These are phyloP conservation scores for Gracilaria domingensis DNA, from an alignment of 23 red algal genomes.

Conservation along the genomic window DNA sequence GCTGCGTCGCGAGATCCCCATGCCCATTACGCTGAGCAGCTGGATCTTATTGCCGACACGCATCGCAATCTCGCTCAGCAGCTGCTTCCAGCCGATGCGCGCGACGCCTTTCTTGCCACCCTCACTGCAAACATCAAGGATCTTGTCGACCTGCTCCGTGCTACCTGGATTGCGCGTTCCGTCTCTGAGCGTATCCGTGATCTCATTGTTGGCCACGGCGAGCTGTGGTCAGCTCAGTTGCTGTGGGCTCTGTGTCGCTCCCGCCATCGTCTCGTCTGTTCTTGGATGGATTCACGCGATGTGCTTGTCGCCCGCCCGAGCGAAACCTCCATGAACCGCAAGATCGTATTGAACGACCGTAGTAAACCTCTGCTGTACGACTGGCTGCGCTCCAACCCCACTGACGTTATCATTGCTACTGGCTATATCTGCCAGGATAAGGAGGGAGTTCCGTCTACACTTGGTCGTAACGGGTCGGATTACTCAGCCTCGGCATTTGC, in stretches of 20 bases:
- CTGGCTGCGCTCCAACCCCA: conserved; percentile 84
- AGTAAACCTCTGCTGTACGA: conserved; percentile 50
- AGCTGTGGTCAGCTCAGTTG: conserved; percentile 93
- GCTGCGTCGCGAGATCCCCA: conserved; percentile 71
- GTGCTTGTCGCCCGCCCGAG: conserved; percentile 75
- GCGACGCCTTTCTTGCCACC: conserved; percentile 80
- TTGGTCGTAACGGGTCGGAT: conserved; percentile 93
- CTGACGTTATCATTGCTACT: conserved; percentile 85
- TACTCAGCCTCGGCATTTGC: conserved; percentile 88
- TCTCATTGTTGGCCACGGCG: conserved; percentile 94
- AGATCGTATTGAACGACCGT: conserved; percentile 65
- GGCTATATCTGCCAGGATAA: conserved; percentile 85
- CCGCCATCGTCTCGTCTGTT: conserved; percentile 54
- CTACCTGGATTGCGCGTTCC: conserved; percentile 89
- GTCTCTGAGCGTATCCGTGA: conserved; percentile 76
- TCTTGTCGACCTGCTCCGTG: conserved; percentile 87
- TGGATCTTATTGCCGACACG: conserved; percentile 80
- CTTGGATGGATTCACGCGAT: conserved; percentile 92
- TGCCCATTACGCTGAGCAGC: conserved; percentile 85
- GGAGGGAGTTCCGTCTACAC: conserved; percentile 85
- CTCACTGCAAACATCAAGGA: conserved; percentile 80
- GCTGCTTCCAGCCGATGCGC: conserved; percentile 72
- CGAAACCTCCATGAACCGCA: conserved; percentile 55
- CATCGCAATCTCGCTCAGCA: conserved; percentile 74
- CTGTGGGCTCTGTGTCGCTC: conserved; percentile 87